A percentile compares a stretch with the other conserved stretches of the same genome.
These are phyloP conservation scores for Pythium periplocum DNA, from an alignment of 352 stramenopile genomes.

Conservation along the genomic window DNA sequence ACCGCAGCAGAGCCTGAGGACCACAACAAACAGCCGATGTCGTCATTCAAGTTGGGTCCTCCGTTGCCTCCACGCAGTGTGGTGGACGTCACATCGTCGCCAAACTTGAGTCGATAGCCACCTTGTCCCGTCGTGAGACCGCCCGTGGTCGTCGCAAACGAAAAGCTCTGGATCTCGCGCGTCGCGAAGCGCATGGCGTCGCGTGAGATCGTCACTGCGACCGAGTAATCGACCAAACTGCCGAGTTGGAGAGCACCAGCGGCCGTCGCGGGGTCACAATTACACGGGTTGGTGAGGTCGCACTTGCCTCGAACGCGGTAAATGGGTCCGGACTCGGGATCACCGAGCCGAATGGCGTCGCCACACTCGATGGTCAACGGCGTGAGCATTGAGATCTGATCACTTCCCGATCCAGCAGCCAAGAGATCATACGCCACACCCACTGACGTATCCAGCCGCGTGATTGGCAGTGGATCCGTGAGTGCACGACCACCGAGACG, in stretches of 20 bases:
- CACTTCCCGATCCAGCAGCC: conserved; percentile 18
- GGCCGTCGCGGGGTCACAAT: conserved; percentile 27
- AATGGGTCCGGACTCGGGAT: conserved; percentile 27
- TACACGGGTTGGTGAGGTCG: conserved; percentile 25
- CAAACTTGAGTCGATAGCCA: conserved; percentile 91
- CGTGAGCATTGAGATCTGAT: conserved; percentile 26
- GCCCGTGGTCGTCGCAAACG: conserved; percentile 25
- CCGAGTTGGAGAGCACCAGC: conserved; percentile 36
- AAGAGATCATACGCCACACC: conserved; percentile 37
- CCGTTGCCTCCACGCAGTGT: conserved; percentile 74
- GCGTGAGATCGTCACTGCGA: conserved; percentile 37
- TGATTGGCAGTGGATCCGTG: conserved; percentile 45
- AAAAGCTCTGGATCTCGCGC: conserved; percentile 66
- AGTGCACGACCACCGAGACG: conserved; percentile 23
- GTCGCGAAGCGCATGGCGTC: conserved; percentile 39
- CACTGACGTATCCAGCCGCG: conserved; percentile 46
- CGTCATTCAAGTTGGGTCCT: conserved; percentile 61
- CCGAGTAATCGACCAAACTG: conserved; percentile 29
- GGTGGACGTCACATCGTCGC: conserved; percentile 79
- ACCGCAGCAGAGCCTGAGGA: conserved; percentile 41
- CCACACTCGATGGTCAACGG: conserved; percentile 47
- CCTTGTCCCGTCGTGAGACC: conserved; percentile 40
- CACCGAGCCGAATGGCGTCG: conserved; percentile 61
- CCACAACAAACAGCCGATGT: conserved; percentile 77
- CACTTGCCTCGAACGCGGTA: conserved; percentile 73